Base-by-base conservation (phyloP, 306 rosid species). In the Gillenia trifoliata region DNA sequence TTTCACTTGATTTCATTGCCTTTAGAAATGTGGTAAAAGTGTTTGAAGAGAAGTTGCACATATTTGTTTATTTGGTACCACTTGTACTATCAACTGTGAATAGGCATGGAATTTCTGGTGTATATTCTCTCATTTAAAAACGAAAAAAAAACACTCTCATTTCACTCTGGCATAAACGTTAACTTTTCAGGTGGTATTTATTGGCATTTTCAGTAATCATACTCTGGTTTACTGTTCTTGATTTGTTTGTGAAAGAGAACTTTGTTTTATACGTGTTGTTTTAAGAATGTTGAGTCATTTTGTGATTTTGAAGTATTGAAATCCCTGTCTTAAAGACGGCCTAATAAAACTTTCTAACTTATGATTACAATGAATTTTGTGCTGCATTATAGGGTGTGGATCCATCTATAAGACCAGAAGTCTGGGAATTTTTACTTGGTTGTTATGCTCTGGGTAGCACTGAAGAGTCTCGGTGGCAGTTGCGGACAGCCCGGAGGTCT, bases 351-450 rank as follows among this genome's bases (percentile, higher is more conserved):
- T 49, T 64, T 61, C 40, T 78, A 31, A 49, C 25, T 45, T 61
- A n/a, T 71, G 15, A 70, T 22, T 56, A 16, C 29, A 34, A 26
- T 7, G 50, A 40, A 28, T 36, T 77, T 50, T 63, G 30, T 83
- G 11, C 49, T 49, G 74, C 45, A 40, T 84, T 72, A 67, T 81
- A 93, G 98, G 98, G 98, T 38, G 88, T 93, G 70, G 97, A 93
- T 85, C 96, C 93, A 68, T 93, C 93, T 20, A 93, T 93, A 72
- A 88, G 97, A 79, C 84, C 92, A 47, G 92, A 86, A 74, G 97
- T 93, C 74, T 93, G 98, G 98, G 98, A 93, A 87, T 89, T 91
- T 86, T 84, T 93, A 79, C 97, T 93, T 26, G 97, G 98, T 68
- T 93, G 97, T 76, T 93, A 91, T 86, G 84, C 91, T 16, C 83